Conservation (phyloP, 805 yeast genomes). For the Schizosaccharomyces osmophilus region DNA sequence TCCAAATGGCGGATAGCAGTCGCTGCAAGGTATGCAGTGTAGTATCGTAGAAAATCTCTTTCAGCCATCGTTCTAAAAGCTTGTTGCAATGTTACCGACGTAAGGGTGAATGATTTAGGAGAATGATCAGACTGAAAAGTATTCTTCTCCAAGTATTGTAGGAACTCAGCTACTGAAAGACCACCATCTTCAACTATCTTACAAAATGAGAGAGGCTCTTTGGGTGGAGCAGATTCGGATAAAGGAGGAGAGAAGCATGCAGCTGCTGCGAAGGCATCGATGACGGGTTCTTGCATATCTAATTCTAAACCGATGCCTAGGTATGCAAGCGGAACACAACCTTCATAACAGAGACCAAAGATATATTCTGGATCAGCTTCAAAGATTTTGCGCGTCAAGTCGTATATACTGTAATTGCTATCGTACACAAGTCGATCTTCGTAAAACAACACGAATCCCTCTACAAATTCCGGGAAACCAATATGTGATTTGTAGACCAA, state of each 20-base stretch:
- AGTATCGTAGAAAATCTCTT: neutral
- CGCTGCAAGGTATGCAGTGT: neutral
- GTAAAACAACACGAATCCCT: neutral
- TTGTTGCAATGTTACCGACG: neutral
- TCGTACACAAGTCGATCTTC: neutral
- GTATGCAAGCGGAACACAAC: neutral
- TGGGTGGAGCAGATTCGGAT: neutral
- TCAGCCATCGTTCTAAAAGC: neutral
- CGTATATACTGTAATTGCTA: neutral
- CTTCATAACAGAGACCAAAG: neutral
- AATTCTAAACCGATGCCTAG: neutral
- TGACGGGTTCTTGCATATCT: neutral
- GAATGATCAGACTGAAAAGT: neutral
- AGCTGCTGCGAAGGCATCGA: neutral
- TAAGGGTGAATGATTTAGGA: neutral
- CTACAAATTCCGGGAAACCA: neutral
- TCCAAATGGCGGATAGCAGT: neutral
- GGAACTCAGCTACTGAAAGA: neutral
- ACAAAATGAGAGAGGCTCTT: neutral
- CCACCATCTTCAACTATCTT: neutral
- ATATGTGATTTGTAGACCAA: neutral
- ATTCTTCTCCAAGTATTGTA: neutral
- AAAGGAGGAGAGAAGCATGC: neutral
- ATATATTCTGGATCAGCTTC: neutral
- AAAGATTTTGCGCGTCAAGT: neutral